These are phyloP conservation scores for Hortiboletus campestris DNA, from an alignment of 768 basidiomycete genomes.

Conservation along the genomic window DNA sequence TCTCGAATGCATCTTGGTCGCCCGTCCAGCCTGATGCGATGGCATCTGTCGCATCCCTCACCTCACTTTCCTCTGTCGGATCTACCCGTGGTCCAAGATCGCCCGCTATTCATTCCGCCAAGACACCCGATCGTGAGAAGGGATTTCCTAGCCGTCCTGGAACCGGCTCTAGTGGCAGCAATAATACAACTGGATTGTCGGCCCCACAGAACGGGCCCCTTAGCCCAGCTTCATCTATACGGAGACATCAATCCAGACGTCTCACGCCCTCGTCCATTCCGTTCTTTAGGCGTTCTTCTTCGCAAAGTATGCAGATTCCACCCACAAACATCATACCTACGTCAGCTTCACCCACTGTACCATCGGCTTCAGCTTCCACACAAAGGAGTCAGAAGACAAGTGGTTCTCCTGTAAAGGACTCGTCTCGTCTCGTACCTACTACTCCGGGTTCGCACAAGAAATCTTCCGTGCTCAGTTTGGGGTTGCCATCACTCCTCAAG, in stretches of 20 bases:
- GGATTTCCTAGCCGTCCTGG: conserved; percentile 61
- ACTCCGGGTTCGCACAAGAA: conserved; percentile 71
- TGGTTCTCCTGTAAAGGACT: conserved; percentile 54
- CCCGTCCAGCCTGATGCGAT: conserved; percentile 73
- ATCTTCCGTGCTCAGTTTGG: conserved; percentile 77
- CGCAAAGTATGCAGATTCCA: conserved; percentile 78
- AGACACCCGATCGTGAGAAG: conserved; percentile 61
- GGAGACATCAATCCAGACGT: conserved; percentile 67
- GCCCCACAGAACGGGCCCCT: conserved; percentile 59
- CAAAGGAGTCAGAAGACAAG: conserved; percentile 43
- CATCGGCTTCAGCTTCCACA: conserved; percentile 42
- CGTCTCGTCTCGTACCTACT: conserved; percentile 49
- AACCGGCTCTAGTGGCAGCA: conserved; percentile 76
- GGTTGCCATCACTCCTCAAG: conserved; percentile 80
- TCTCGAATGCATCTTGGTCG: conserved; percentile 57
- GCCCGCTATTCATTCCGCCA: conserved; percentile 40
- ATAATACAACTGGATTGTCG: conserved; percentile 55
- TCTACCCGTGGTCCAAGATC: conserved; percentile 55
- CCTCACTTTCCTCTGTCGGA: conserved; percentile 71
- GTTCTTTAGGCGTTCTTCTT: conserved; percentile 90
- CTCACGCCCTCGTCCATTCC: conserved; percentile 92
- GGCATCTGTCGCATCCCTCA: conserved; percentile 73
- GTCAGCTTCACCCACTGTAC: conserved; percentile 52
- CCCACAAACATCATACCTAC: conserved; percentile 40
- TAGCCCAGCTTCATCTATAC: conserved; percentile 69